These are phyloP conservation scores for Hibiscus trionum DNA, from an alignment of 345 rosid species.

Conservation along the genomic window DNA sequence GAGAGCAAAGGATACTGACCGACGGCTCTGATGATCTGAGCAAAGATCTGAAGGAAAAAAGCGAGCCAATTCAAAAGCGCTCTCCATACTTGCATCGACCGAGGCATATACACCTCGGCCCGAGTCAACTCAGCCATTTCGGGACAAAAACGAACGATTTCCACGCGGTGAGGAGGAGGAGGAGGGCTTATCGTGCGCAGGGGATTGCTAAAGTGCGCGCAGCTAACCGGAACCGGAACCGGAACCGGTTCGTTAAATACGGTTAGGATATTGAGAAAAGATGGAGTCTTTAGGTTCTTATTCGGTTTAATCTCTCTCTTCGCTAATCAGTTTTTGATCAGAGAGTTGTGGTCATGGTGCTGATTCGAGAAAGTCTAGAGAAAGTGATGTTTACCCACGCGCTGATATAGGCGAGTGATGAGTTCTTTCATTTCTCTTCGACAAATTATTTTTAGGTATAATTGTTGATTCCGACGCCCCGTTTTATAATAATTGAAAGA, in stretches of 20 bases:
- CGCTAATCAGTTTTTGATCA: neutral
- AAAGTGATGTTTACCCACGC: conserved; percentile 12
- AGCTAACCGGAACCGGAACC: neutral
- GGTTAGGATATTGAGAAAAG: neutral
- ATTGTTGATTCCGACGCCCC: neutral
- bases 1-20: conserved; percentile 67
- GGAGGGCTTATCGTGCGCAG: neutral
- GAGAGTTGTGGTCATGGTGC: neutral
- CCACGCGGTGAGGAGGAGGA: neutral
- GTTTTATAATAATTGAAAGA: neutral
- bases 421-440: neutral
- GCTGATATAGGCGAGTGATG: neutral
- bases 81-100: conserved; percentile 57
- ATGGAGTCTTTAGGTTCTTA: neutral
- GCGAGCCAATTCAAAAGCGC: conserved; percentile 70
- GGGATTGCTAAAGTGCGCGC: neutral
- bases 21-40: conserved; percentile 55
- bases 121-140: conserved; percentile 90
- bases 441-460: neutral
- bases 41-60: conserved; percentile 79
- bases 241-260: conserved; percentile 7
- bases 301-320: neutral
- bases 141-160: neutral
- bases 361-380: conserved; percentile 8
- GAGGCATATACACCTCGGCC: conserved; percentile 67